Percentiles rank a stretch among this genome's conserved stretches.
Conservation (phyloP, 305 asterid genomes). For the Nicotiana rustica region DNA sequence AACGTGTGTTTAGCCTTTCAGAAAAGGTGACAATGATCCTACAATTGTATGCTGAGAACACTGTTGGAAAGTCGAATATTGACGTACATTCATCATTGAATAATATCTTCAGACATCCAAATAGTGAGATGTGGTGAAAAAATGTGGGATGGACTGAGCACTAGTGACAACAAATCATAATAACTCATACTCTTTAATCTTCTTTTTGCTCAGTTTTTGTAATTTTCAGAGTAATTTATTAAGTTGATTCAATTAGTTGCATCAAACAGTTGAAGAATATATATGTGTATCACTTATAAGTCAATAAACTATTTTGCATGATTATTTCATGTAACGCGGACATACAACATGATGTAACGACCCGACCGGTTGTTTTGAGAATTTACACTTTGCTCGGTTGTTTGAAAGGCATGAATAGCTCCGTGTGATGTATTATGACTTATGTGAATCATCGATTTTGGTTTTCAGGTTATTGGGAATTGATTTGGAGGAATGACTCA, state of each 20-base stretch:
- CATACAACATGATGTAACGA: too few species aligned
- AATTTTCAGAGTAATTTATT: not conserved
- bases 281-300: not conserved
- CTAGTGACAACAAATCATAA: not conserved
- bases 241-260: not conserved
- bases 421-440: too few species aligned
- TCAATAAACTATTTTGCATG: not conserved
- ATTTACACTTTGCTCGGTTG: too few species aligned
- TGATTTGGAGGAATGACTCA: too few species aligned
- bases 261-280: not conserved
- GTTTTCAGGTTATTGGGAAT: too few species aligned
- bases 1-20: slow-evolving; percentile 26
- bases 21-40: slow-evolving; percentile 48
- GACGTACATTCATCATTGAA: slow-evolving; percentile 1
- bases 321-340: too few species aligned
- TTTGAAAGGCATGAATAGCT: too few species aligned
- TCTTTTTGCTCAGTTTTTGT: not conserved
- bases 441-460: too few species aligned
- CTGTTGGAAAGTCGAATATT: not conserved
- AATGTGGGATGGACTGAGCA: not conserved
- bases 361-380: too few species aligned
- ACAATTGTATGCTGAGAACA: slow-evolving; percentile 34
- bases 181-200: not conserved
- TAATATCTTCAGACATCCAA: not conserved
- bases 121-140: not conserved